Base-by-base conservation (phyloP, 139 green algal genomes). In the Diplosphaera chodatii region DNA sequence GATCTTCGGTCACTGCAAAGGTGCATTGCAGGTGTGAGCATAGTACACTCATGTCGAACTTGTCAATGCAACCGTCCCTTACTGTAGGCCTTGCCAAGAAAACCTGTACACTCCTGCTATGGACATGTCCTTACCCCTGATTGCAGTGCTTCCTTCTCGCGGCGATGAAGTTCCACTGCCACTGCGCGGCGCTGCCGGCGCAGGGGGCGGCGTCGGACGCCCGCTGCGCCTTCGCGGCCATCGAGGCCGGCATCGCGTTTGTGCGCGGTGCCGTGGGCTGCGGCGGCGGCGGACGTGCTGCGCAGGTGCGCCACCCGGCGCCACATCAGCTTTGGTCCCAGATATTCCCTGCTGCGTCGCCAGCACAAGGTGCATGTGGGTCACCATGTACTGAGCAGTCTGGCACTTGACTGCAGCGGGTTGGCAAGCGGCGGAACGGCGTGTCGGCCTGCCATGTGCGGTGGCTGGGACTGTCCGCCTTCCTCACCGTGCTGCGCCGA, bases 101-200 rank as follows among this genome's bases (percentile, higher is more conserved):
- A n/a, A n/a, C n/a, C n/a, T n/a, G n/a, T n/a, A n/a, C n/a, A n/a
- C n/a, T n/a, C n/a, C n/a, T n/a, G n/a, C n/a, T n/a, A n/a, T n/a
- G n/a, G n/a, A n/a, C n/a, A n/a, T 8, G 37, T 13, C 37, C 37
- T 48, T 8, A 8, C 37, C 37, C 37, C 16, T 25, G 3, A 59
- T 59, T 70, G 30, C 86, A 96, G 88, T 71, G 82, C 4, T 91
- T 91, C 70, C 74, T 95, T 66, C 80, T 96, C 66, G 79, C 79
- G 6, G 88, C 89, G 30, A 92, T 94, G 82, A 94, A 94, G 85
- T 70, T 91, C 48, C 89, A 94, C 84, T 91, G 82, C 71, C 91
- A 91, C 77, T 32, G 88, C 30, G 20, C 30, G 41, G 74, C 73
- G 31, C 70, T 89, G 72, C 75, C 34, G 23, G 13, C 55, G 70